phyloP scores from a whole-genome alignment of 306 rosid species.

The Begonia peltatifolia region DNA sequence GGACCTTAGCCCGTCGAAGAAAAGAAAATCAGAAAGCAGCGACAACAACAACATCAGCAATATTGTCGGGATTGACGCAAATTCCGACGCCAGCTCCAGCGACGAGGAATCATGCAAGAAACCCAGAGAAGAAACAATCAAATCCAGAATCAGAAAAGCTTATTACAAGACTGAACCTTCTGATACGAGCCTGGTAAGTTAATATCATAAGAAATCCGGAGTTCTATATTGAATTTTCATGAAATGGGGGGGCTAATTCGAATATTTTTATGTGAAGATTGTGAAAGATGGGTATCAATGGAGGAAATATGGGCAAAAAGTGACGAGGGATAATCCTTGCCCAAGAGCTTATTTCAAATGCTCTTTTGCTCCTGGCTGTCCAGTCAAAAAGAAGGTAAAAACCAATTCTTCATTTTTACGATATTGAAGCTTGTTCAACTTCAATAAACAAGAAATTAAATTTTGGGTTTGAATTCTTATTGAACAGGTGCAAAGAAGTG shows the following conservation, averaged over 20 bases:
- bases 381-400: slow-evolving; percentile 90
- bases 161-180: slow-evolving; percentile 59
- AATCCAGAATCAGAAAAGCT: slow-evolving; percentile 45
- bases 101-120: slow-evolving; percentile 85
- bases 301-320: slow-evolving; percentile 98
- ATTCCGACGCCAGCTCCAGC: slow-evolving; percentile 78
- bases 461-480: neutral
- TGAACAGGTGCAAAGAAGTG: slow-evolving; percentile 86
- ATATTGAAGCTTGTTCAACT: neutral
- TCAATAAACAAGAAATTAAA: too few relatives aligned
- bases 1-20: slow-evolving; percentile 54
- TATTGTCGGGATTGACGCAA: slow-evolving; percentile 40
- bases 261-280: slow-evolving; percentile 24
- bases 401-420: too few relatives aligned
- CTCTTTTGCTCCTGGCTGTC: slow-evolving; percentile 94
- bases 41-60: slow-evolving; percentile 2
- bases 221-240: too few relatives aligned
- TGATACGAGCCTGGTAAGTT: slow-evolving; percentile 63
- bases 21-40: slow-evolving; percentile 80
- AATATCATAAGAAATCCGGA: too few relatives aligned
- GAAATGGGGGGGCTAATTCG: too few relatives aligned
- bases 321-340: slow-evolving; percentile 92
- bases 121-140: slow-evolving; percentile 56
- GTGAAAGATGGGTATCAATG: slow-evolving; percentile 97
- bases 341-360: slow-evolving; percentile 99